Conservation (phyloP, 1,284 basidiomycete species). For the Ceratobasidium sp. region DNA sequence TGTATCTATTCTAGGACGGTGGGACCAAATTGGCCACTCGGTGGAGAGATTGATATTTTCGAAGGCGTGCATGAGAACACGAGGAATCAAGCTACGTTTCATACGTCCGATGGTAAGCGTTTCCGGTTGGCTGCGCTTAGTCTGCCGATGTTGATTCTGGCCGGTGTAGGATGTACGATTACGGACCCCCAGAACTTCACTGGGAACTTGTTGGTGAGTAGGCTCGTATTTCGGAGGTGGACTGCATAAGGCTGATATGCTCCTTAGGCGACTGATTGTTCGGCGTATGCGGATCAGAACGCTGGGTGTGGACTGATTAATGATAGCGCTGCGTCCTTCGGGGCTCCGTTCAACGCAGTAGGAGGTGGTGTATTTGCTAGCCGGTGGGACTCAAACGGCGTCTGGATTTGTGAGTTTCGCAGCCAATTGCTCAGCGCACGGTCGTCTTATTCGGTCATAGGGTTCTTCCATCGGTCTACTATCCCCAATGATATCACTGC, state of each 20-base stretch:
- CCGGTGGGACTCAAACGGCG: constrained; percentile 79
- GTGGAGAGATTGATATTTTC: constrained; percentile 46
- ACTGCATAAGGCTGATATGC: background rate
- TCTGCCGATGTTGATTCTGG: background rate
- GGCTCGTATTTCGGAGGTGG: too few relatives aligned
- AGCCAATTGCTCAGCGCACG: background rate
- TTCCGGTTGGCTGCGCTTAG: background rate
- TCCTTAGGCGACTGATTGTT: constrained; percentile 54
- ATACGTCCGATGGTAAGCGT: constrained; percentile 50
- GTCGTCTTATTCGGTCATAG: constrained; percentile 53
- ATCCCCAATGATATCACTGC: constrained; percentile 72
- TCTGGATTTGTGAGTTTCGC: constrained; percentile 69
- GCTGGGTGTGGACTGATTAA: constrained; percentile 76
- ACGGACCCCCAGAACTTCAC: constrained; percentile 39
- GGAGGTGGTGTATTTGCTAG: constrained; percentile 83
- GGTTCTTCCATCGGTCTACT: constrained; percentile 77
- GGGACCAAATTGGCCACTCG: constrained; percentile 44
- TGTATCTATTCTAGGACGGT: constrained; percentile 42
- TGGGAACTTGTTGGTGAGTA: constrained; percentile 27
- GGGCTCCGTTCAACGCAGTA: constrained; percentile 72
- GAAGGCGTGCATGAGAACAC: constrained; percentile 45
- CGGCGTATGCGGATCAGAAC: constrained; percentile 57
- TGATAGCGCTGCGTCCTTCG: constrained; percentile 76
- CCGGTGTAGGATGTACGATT: constrained; percentile 28
- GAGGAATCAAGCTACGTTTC: constrained; percentile 43